These are phyloP conservation scores for Besnoitia besnoiti DNA, from an alignment of 169 alveolate genomes.

Conservation along the genomic window DNA sequence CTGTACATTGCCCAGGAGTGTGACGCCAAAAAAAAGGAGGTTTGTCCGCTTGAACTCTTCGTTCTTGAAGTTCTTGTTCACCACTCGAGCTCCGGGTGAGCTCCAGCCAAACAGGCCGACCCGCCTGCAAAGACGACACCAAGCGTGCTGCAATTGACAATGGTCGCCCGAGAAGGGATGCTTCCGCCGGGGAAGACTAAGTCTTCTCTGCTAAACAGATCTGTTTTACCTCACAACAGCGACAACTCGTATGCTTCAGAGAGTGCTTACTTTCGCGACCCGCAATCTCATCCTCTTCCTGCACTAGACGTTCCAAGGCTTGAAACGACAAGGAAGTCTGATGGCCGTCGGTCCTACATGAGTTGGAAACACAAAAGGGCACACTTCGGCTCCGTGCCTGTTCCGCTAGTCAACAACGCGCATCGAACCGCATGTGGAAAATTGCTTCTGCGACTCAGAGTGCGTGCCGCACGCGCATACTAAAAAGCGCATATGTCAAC, in stretches of 20 bases:
- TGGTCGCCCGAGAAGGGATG: too few species aligned
- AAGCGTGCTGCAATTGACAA: too few species aligned
- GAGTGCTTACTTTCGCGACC: neutral
- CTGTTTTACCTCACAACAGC: too few species aligned
- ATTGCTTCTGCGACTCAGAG: too few species aligned
- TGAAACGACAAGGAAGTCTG: neutral
- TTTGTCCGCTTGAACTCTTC: neutral
- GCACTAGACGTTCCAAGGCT: slow-evolving; percentile 1
- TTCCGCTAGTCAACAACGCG: neutral
- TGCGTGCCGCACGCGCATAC: too few species aligned
- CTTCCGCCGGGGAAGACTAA: too few species aligned
- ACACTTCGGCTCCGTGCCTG: neutral
- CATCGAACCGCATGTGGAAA: too few species aligned
- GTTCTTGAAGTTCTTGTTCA: neutral
- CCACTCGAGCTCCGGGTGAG: neutral
- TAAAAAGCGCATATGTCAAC: too few species aligned
- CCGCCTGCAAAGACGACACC: neutral
- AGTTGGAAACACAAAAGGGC: neutral
- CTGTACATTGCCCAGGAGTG: too few species aligned
- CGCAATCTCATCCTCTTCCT: neutral
- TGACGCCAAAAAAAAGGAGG: neutral
- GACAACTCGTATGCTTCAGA: neutral
- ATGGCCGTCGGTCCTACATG: slow-evolving; percentile 12
- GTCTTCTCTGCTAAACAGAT: too few species aligned
- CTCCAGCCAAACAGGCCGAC: neutral